Base-by-base conservation (phyloP, 1,284 basidiomycete species). In the Wolfiporia cocos region DNA sequence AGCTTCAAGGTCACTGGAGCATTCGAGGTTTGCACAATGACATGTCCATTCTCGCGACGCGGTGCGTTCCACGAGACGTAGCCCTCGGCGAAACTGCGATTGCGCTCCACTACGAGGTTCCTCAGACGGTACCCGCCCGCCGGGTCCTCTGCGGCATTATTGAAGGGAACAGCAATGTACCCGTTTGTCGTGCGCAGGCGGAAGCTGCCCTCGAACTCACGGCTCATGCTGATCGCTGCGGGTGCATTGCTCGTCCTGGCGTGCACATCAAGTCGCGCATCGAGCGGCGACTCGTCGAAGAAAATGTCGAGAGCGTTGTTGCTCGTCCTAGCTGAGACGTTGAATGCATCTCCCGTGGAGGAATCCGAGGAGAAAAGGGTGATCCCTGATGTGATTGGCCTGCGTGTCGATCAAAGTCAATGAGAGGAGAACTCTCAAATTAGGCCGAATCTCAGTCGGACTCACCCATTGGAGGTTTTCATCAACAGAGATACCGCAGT, bases 201-300 rank as follows among this genome's bases (percentile, higher is more conserved):
- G 53, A 72, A 72, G 2, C 42, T 42, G 14, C 71, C 76, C 47
- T 77, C 70, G 44, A 62, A 74, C 1, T 71, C 62, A 19, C 51
- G 43, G 41, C 67, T 58, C 3, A 73, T 58, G 24, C 49, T 38
- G 9, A 68, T 59, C 15, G 49, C 32, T 2, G 63, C 56, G 1
- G 47, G 54, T 4, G 56, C 59, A 15, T 65, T 50, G 4, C 58
- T 47, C 21, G 70, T 65, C 14, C 47, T 45, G 11, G 59, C 67
- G 4, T 49, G 42, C 43, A 69, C 48, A 36, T 49, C 19, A 33
- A 73, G 57, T 11, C 53, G 44, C 18, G 66, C 68, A 42, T 66
- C 59, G 20, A 66, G 47, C 2, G 76, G 70, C 1, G 63, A 64
- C 12, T 52, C 41, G 31, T 48, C 35, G 44, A 68, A 63, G 14